Conservation (phyloP, 106 monocot genomes). For the Triglochin maritima region DNA sequence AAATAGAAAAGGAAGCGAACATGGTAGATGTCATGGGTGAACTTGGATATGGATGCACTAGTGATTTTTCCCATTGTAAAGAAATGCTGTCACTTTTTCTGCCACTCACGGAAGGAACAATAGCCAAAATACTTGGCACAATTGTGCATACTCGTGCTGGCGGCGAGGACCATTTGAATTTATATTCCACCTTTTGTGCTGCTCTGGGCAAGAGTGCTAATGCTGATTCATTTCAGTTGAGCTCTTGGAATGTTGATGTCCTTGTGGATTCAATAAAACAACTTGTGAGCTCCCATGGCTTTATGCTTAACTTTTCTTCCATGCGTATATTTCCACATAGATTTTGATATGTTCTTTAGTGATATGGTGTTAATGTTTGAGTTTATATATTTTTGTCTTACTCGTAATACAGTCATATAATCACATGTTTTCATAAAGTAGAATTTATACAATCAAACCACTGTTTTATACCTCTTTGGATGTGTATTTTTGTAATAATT, state of each 20-base stretch:
- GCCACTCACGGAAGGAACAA: constrained; percentile 61
- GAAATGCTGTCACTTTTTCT: constrained; percentile 71
- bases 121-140: constrained; percentile 70
- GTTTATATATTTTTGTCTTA: too few relatives aligned
- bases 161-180: constrained; percentile 50
- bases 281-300: constrained; percentile 42
- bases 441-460: too few relatives aligned
- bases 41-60: constrained; percentile 84
- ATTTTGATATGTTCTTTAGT: neutral
- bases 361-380: too few relatives aligned
- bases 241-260: constrained; percentile 78
- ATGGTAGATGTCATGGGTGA: constrained; percentile 74
- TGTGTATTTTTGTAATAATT: too few relatives aligned
- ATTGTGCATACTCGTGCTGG: constrained; percentile 41
- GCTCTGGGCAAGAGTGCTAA: constrained; percentile 39
- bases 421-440: too few relatives aligned
- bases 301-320: neutral
- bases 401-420: too few relatives aligned
- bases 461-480: too few relatives aligned
- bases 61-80: constrained; percentile 47
- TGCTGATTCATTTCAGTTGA: constrained; percentile 35
- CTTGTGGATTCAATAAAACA: constrained; percentile 83
- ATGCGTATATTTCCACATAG: neutral
- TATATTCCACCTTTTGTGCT: constrained; percentile 52
- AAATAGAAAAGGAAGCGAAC: constrained; percentile 73